phyloP scores from a whole-genome alignment of 306 rosid genomes.

The Fragaria vesca region DNA sequence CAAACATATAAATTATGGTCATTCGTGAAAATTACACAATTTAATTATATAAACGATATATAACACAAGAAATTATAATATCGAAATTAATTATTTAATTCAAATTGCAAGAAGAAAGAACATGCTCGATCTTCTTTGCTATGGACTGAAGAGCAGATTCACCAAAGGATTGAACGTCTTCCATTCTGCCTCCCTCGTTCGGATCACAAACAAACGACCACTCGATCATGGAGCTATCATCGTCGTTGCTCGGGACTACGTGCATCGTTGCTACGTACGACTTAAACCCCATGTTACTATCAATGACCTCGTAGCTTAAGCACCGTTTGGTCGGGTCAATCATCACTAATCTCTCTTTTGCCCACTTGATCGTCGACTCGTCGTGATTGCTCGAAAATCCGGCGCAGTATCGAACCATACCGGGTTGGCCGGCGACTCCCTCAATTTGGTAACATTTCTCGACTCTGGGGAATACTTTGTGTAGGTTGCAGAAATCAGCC shows the following conservation, averaged over 20 bases:
- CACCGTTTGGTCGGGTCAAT: slow-evolving; percentile 33
- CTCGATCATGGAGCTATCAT: slow-evolving; percentile 41
- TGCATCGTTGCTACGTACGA: slow-evolving; percentile 39
- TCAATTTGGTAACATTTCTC: slow-evolving; percentile 47
- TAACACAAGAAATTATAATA: background rate
- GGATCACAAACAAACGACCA: slow-evolving; percentile 66
- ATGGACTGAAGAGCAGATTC: slow-evolving; percentile 29
- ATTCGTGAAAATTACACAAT: too few relatives aligned
- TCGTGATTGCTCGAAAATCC: background rate
- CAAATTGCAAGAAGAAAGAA: background rate
- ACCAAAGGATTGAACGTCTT: slow-evolving; percentile 32
- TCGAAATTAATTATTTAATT: background rate
- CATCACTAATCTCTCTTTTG: slow-evolving; percentile 52
- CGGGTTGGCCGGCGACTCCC: slow-evolving; percentile 52
- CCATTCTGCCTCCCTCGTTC: slow-evolving; percentile 39
- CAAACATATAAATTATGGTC: too few relatives aligned
- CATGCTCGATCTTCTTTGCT: slow-evolving; percentile 42
- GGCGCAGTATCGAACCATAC: slow-evolving; percentile 55
- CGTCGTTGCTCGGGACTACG: slow-evolving; percentile 7
- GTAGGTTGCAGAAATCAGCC: slow-evolving; percentile 65
- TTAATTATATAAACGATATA: too few relatives aligned
- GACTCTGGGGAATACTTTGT: slow-evolving; percentile 48
- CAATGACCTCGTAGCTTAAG: slow-evolving; percentile 52
- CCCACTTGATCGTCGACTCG: slow-evolving; percentile 33
- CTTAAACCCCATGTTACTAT: slow-evolving; percentile 49